A percentile compares a stretch with the other conserved stretches of the same genome.
Conservation (phyloP, 148 eudicot genomes). For the Linanthus parryae region DNA sequence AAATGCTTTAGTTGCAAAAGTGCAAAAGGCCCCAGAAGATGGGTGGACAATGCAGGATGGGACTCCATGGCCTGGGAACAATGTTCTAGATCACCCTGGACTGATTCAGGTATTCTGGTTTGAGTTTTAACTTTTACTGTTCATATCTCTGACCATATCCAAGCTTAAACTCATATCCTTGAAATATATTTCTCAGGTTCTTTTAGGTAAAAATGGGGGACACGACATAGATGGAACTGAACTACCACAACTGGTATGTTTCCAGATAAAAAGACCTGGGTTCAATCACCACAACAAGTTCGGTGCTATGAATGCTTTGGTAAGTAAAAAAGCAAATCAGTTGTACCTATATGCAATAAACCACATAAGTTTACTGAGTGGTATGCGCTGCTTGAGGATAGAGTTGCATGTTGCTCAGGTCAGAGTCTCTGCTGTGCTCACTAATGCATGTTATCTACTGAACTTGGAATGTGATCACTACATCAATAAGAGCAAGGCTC, state of each 20-base stretch:
- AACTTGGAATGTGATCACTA: no score
- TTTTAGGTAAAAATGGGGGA: conserved; percentile 21
- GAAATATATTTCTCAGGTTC: conserved; percentile 11
- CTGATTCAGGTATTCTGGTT: conserved; percentile 18
- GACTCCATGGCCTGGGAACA: conserved; percentile 29
- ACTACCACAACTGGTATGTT: conserved; percentile 20
- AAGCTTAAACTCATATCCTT: neutral
- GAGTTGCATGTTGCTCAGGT: conserved; percentile 10
- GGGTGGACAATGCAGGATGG: conserved; percentile 34
- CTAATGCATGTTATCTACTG: conserved; percentile 25
- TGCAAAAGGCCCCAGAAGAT: conserved; percentile 25
- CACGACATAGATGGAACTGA: conserved; percentile 22
- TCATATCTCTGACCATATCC: neutral
- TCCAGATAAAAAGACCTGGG: conserved; percentile 27
- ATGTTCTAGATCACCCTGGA: conserved; percentile 31
- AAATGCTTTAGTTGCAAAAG: conserved; percentile 24
- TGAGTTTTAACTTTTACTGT: neutral
- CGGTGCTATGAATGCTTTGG: conserved; percentile 30
- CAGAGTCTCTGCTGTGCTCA: conserved; percentile 23
- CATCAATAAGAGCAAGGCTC: conserved; percentile 25
- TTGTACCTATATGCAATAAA: no score
- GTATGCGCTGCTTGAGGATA: no score
- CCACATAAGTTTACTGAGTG: no score
- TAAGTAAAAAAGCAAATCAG: conserved; percentile 1
- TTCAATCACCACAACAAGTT: conserved; percentile 28